Percentiles rank a stretch among this genome's conserved stretches.
These are phyloP conservation scores for Epichloe coenophiala DNA, from an alignment of 2,329 filamentous ascomycete species.

Conservation along the genomic window DNA sequence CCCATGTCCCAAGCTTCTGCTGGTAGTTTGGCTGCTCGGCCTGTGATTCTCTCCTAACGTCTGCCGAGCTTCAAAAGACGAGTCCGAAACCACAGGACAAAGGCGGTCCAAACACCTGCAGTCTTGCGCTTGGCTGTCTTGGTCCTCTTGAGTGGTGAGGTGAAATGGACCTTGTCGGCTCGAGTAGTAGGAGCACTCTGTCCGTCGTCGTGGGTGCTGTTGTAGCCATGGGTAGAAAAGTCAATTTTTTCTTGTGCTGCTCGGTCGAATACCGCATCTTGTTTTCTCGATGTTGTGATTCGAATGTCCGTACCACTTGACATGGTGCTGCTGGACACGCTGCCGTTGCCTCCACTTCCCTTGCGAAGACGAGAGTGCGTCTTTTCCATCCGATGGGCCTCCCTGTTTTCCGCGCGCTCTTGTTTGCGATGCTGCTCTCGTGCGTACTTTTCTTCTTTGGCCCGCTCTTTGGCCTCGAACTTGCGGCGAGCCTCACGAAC, in stretches of 20 bases:
- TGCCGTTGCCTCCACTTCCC: conserved; percentile 17
- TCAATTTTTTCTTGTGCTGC: conserved; percentile 30
- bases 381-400: conserved; percentile 37
- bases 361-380: conserved; percentile 29
- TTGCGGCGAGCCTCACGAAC: conserved; percentile 48
- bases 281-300: conserved; percentile 11
- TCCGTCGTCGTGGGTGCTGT: conserved; percentile 24
- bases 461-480: conserved; percentile 47
- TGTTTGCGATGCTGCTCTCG: conserved; percentile 43
- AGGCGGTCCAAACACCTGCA: conserved; percentile 47
- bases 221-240: conserved; percentile 22
- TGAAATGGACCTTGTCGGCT: conserved; percentile 31
- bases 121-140: conserved; percentile 45
- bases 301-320: conserved; percentile 19
- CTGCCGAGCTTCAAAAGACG: conserved; percentile 27
- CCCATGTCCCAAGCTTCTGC: not conserved
- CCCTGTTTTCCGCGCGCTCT: conserved; percentile 44
- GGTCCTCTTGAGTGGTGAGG: conserved; percentile 24
- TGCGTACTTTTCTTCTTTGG: conserved; percentile 49
- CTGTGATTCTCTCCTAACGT: conserved; percentile 19
- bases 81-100: conserved; percentile 52
- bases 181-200: conserved; percentile 14
- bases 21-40: not conserved
- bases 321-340: conserved; percentile 19
- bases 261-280: conserved; percentile 14